phyloP scores from a whole-genome alignment of 2,329 filamentous ascomycete species.

The Aspergillus sp. region DNA sequence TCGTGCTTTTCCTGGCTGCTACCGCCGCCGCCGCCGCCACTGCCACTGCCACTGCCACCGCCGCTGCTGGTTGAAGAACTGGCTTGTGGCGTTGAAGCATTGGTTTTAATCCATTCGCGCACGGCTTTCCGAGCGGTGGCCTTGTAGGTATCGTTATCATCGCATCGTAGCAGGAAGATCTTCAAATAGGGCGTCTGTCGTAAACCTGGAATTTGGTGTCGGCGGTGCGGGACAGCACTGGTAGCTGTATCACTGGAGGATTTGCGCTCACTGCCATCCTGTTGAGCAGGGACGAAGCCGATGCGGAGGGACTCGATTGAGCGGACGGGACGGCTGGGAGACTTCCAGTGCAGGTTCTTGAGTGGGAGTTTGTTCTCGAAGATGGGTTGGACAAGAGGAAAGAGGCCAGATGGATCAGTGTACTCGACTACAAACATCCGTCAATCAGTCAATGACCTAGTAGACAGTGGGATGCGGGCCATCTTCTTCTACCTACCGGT shows the following conservation, averaged over 20 bases:
- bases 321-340: slow-evolving; percentile 77
- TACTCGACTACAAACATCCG: slow-evolving; percentile 65
- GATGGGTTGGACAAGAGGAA: slow-evolving; percentile 69
- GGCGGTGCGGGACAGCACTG: slow-evolving; percentile 43
- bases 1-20: slow-evolving; percentile 85
- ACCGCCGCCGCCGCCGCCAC: slow-evolving; percentile 29
- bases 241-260: slow-evolving; percentile 30
- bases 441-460: slow-evolving; percentile 12
- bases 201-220: slow-evolving; percentile 91
- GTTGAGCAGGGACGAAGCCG: slow-evolving; percentile 64
- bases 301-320: slow-evolving; percentile 91
- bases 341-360: slow-evolving; percentile 94
- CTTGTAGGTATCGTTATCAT: slow-evolving; percentile 94
- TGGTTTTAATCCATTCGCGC: slow-evolving; percentile 80
- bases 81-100: slow-evolving; percentile 52
- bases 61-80: slow-evolving; percentile 24
- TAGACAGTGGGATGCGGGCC: slow-evolving; percentile 1
- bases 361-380: slow-evolving; percentile 73
- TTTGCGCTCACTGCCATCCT: slow-evolving; percentile 24
- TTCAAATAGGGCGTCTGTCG: slow-evolving; percentile 92
- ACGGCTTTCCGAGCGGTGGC: slow-evolving; percentile 65
- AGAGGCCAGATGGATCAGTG: slow-evolving; percentile 84
- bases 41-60: slow-evolving; percentile 50
- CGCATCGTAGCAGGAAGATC: slow-evolving; percentile 78
- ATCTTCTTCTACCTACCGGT: slow-evolving; percentile 48